Base-by-base conservation (phyloP, 805 yeast species). In the Barnettozyma siamensis region DNA sequence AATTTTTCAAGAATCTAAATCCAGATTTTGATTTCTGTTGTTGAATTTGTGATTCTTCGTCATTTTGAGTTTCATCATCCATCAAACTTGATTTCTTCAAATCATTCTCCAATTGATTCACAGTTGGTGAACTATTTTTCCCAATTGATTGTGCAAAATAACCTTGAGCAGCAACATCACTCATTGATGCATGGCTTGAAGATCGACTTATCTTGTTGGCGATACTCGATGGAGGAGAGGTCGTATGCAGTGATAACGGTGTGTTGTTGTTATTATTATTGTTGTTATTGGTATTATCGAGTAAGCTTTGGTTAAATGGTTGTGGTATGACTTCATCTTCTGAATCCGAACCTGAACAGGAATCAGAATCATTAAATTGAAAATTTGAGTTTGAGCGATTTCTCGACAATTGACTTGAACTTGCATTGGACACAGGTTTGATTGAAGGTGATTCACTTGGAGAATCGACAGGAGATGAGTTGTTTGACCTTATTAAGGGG, bases 121-220 rank as follows among this genome's bases (percentile, higher is more conserved):
- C 31, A 11, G 37, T 33, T 26, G 18, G 33, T 17, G 26, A 23
- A 31, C 27, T 33, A 11, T 31, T 35, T 30, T 30, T 36, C 38
- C n/a, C 23, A 30, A 28, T 33, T 37, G 27, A 38, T 29, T 29
- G 46, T 44, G 55, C 45, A 32, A 65, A 63, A 35, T 53, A 62
- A 1, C 70, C 70, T 10, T 58, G 55, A 3, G 71, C 78, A 2
- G 80, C 80, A 19, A 76, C 76, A 46, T 72, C 76, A 40, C 73
- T 68, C 35, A 73, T 54, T 2, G 76, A 66, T 18, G 73, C 68
- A 46, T 65, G 72, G 40, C 73, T 70, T 18, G 68, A 64, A 6
- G 59, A 53, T 2, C 59, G 42, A 31, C 54, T 44, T 21, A 51
- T 48, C 33, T 41, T 53, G n/a, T 32, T 40, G 37, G 29, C 19